Evolutionary conservation across 2,329 filamentous ascomycete genomes (phyloP).

Genomic region (Ceratocystis albifundus): DNA sequence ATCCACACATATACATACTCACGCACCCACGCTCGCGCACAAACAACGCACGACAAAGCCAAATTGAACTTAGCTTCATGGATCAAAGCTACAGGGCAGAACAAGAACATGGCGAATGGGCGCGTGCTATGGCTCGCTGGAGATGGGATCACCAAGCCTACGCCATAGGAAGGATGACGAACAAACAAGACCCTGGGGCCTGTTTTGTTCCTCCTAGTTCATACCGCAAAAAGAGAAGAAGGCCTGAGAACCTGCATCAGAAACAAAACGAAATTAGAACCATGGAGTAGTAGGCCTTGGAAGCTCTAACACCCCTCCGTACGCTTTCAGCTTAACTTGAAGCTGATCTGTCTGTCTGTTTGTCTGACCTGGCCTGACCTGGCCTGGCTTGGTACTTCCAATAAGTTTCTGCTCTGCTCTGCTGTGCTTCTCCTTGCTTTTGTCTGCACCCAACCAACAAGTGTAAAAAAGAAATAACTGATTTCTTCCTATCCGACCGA

Average conservation of each 20-base stretch:
- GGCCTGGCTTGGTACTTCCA: not conserved
- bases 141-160: too few species aligned
- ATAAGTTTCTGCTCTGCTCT: not conserved
- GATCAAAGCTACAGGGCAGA: too few species aligned
- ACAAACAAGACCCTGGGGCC: not conserved
- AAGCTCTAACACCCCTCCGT: too few species aligned
- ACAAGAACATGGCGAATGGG: too few species aligned
- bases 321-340: too few species aligned
- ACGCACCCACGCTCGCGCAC: not conserved
- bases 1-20: not conserved
- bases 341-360: not conserved
- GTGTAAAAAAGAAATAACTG: constrained; percentile 15
- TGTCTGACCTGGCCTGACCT: constrained; percentile 1
- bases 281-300: not conserved
- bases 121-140: too few species aligned
- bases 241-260: not conserved
- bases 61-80: too few species aligned
- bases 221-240: not conserved
- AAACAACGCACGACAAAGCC: not conserved
- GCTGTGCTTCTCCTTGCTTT: not conserved
- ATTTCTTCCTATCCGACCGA: constrained; percentile 18
- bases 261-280: not conserved
- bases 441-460: not conserved
- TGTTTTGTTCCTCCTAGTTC: not conserved
- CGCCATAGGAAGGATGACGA: too few species aligned